A percentile compares a stretch with the other conserved stretches of the same genome.
phyloP scores from a whole-genome alignment of 257 asterid genomes.

The Rubia yunnanensis region DNA sequence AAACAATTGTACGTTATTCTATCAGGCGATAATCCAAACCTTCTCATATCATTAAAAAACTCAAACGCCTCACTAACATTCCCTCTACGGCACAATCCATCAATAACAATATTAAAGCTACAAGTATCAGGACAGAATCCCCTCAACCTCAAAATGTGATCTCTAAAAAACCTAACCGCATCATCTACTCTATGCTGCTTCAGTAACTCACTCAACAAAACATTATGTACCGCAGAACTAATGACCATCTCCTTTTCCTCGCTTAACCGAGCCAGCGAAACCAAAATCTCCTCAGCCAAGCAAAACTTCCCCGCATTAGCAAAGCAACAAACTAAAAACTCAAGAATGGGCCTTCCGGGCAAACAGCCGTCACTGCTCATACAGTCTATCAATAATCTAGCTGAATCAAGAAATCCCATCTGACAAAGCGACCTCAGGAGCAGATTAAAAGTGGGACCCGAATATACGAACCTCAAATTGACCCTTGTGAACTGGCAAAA shows the following conservation, averaged over 20 bases:
- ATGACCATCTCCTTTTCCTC: slow-evolving; percentile 29
- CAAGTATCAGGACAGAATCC: slow-evolving; percentile 53
- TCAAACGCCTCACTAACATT: slow-evolving; percentile 56
- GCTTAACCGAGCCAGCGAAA: slow-evolving; percentile 44
- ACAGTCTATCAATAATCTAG: slow-evolving; percentile 34
- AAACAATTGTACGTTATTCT: slow-evolving; percentile 55
- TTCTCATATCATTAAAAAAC: slow-evolving; percentile 48
- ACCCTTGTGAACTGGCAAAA: slow-evolving; percentile 62
- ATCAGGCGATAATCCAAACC: slow-evolving; percentile 59
- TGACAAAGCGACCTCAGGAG: slow-evolving; percentile 60
- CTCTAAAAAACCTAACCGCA: slow-evolving; percentile 55
- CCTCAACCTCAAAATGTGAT: slow-evolving; percentile 44
- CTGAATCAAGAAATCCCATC: slow-evolving; percentile 47
- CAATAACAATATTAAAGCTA: slow-evolving; percentile 68
- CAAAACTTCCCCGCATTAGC: slow-evolving; percentile 46
- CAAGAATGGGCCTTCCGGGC: slow-evolving; percentile 30
- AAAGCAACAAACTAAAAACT: slow-evolving; percentile 35
- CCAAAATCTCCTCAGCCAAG: slow-evolving; percentile 55
- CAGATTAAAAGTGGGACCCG: slow-evolving; percentile 36
- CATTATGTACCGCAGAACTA: slow-evolving; percentile 51
- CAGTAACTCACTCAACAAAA: slow-evolving; percentile 49
- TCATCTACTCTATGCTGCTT: slow-evolving; percentile 42
- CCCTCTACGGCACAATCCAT: slow-evolving; percentile 63
- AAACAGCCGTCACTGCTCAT: slow-evolving; percentile 57
- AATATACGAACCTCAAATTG: slow-evolving; percentile 46